phyloP scores from a whole-genome alignment of 257 asterid species.

The Plantago major region DNA sequence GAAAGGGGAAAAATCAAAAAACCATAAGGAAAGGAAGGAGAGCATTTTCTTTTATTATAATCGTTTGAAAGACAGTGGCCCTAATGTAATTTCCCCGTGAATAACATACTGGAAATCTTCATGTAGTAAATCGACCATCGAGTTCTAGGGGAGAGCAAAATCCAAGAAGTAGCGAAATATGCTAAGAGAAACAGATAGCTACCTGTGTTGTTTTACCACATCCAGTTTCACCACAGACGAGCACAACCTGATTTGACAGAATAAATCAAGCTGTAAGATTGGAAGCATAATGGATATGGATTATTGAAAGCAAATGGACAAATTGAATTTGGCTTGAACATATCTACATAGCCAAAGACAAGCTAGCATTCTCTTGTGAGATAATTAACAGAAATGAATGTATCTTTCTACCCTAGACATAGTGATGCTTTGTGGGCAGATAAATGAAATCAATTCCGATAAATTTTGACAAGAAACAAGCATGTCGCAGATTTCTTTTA shows the following conservation, averaged over 20 bases:
- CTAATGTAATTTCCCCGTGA: too few species aligned
- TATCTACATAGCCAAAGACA: conserved; percentile 4
- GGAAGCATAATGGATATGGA: background rate
- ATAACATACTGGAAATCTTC: background rate
- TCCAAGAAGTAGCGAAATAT: conserved; percentile 8
- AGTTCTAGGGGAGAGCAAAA: conserved; percentile 5
- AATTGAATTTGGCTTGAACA: background rate
- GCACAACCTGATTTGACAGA: conserved; percentile 65
- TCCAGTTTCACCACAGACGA: conserved; percentile 96
- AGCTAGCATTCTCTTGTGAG: conserved; percentile 1
- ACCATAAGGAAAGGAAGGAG: too few species aligned
- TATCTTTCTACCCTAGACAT: conserved; percentile 5
- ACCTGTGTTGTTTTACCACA: conserved; percentile 98
- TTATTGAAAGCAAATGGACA: background rate
- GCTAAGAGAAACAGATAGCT: conserved; percentile 15
- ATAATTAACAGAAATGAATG: background rate
- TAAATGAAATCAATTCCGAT: background rate
- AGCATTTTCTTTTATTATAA: too few species aligned
- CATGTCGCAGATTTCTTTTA: too few species aligned
- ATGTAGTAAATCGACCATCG: background rate
- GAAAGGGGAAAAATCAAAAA: too few species aligned
- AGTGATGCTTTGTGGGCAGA: conserved; percentile 5
- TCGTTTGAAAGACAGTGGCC: too few species aligned
- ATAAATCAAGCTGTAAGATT: conserved; percentile 12
- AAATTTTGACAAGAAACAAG: too few species aligned